phyloP scores from a whole-genome alignment of 441 rosid species.

The Croton setiger region DNA sequence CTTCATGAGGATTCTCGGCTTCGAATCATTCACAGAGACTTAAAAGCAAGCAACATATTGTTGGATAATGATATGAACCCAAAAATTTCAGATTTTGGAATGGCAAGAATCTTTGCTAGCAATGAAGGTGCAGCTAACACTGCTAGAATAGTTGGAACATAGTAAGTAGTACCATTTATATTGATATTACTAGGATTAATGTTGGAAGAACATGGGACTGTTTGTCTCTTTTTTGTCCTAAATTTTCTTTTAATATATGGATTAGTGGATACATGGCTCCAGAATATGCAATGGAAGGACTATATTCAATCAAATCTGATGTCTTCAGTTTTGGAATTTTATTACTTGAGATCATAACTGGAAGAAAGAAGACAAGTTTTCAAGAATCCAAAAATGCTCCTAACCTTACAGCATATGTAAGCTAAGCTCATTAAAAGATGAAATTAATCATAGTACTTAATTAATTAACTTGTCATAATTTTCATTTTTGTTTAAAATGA shows the following conservation, averaged over 20 bases:
- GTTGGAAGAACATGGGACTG: neutral
- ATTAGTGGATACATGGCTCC: neutral
- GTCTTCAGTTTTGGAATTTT: conserved; percentile 1
- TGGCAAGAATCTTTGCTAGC: neutral
- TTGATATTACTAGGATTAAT: neutral
- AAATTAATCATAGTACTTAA: neutral
- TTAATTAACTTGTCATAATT: neutral
- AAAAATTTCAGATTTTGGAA: neutral
- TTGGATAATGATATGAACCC: neutral
- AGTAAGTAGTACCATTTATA: neutral
- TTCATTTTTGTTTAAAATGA: neutral
- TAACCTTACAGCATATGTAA: neutral
- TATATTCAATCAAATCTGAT: neutral
- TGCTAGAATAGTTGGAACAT: neutral
- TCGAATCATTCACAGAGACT: neutral
- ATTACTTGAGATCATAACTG: neutral
- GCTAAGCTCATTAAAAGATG: neutral
- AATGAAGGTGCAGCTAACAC: neutral
- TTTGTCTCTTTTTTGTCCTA: neutral
- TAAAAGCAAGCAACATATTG: neutral
- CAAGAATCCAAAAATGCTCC: neutral
- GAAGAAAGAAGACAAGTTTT: neutral
- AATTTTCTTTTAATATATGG: neutral
- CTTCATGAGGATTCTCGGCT: neutral
- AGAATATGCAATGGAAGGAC: conserved; percentile 4